Conservation (phyloP, 2,329 filamentous ascomycete genomes). For the Exophiala calicioides region DNA sequence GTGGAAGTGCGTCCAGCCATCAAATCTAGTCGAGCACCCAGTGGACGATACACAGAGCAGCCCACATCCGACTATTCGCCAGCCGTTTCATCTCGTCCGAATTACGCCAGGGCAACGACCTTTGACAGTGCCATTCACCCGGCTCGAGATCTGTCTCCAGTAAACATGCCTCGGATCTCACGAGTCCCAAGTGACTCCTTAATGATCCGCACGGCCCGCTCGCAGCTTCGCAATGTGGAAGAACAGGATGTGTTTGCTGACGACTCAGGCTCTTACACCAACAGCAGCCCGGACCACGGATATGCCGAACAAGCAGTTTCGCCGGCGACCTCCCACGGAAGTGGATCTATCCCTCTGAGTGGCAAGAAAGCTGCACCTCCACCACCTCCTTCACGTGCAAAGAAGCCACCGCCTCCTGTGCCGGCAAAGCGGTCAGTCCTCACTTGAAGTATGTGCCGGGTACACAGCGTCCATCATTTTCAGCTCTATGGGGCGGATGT, state of each 20-base stretch:
- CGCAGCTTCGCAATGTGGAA: conserved; percentile 47
- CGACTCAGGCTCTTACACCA: conserved; percentile 51
- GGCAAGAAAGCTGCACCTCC: conserved; percentile 60
- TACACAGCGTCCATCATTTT: no score
- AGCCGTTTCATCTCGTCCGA: conserved; percentile 47
- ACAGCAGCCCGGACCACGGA: conserved; percentile 50
- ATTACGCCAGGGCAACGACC: conserved; percentile 54
- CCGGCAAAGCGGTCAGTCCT: conserved; percentile 58
- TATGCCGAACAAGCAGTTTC: conserved; percentile 55
- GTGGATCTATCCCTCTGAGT: conserved; percentile 46
- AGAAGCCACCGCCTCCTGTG: conserved; percentile 66
- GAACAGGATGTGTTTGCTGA: conserved; percentile 53
- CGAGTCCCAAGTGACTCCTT: conserved; percentile 59
- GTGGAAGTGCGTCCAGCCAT: conserved; percentile 52
- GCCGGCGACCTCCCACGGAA: conserved; percentile 56
- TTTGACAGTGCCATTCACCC: conserved; percentile 60
- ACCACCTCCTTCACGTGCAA: conserved; percentile 62
- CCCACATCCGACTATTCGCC: conserved; percentile 24
- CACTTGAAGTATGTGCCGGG: conserved; percentile 23
- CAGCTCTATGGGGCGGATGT: background rate
- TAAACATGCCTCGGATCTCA: conserved; percentile 44
- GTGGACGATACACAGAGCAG: conserved; percentile 44
- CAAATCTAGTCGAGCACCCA: conserved; percentile 45
- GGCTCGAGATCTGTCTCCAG: conserved; percentile 55
- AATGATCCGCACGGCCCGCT: conserved; percentile 49